phyloP scores from a whole-genome alignment of 495 filamentous ascomycete genomes.

The Aspergillus carlsbadensis region DNA sequence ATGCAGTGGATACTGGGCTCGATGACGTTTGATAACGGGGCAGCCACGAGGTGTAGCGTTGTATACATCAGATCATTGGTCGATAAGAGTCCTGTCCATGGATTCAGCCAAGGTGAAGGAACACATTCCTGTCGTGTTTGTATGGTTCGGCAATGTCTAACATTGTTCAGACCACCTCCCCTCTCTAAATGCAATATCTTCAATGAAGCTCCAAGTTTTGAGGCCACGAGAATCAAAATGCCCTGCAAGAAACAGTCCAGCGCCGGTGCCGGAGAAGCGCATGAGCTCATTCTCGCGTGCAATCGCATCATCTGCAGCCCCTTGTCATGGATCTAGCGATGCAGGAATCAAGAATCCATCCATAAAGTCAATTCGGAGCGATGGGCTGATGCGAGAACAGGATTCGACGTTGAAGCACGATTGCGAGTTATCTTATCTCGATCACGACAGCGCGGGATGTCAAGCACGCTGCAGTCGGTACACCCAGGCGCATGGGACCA shows the following conservation, averaged over 20 bases:
- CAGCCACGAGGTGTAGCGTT: neutral
- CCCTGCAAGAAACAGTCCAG: too few relatives aligned
- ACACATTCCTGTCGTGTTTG: too few relatives aligned
- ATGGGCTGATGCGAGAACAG: neutral
- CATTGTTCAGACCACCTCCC: too few relatives aligned
- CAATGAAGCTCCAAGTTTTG: too few relatives aligned
- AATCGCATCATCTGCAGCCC: neutral
- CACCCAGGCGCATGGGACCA: too few relatives aligned
- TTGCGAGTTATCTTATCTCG: neutral
- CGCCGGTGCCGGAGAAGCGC: neutral
- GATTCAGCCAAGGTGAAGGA: too few relatives aligned
- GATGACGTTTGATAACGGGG: slow-evolving; percentile 4
- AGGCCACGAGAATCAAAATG: too few relatives aligned
- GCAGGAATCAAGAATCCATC: neutral
- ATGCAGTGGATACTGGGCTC: neutral
- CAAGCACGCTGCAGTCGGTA: too few relatives aligned
- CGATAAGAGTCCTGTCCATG: too few relatives aligned
- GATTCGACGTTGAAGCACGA: neutral
- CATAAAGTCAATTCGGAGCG: neutral
- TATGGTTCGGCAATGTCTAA: too few relatives aligned
- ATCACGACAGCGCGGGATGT: neutral
- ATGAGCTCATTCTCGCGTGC: neutral
- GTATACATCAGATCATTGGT: too few relatives aligned
- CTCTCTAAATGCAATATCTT: too few relatives aligned
- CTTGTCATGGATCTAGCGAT: neutral